Percentiles rank a stretch among this genome's conserved stretches.
phyloP scores from a whole-genome alignment of 2,329 filamentous ascomycete genomes.

The Microcyclosporella mali region DNA sequence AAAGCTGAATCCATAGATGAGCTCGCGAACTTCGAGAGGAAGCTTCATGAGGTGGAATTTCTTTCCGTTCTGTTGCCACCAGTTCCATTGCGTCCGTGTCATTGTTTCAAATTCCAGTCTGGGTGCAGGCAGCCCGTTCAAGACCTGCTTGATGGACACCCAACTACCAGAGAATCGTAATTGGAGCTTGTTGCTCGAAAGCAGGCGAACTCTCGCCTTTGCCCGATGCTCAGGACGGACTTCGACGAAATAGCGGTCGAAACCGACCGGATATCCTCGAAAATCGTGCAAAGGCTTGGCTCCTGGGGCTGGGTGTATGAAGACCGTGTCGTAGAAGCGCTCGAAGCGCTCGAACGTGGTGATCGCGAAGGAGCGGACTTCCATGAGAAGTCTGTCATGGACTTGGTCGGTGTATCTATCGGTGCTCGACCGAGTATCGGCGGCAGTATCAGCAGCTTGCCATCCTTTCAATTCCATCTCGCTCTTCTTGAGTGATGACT shows the following conservation, averaged over 20 bases:
- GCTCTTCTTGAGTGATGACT: background rate
- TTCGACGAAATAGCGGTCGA: background rate
- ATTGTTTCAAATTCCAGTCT: background rate
- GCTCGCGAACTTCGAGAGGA: constrained; percentile 22
- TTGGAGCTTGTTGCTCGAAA: background rate
- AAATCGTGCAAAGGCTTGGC: background rate
- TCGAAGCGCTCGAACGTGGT: background rate
- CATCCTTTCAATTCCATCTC: background rate
- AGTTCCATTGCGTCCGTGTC: constrained; percentile 11
- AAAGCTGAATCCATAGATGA: constrained; percentile 16
- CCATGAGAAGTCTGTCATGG: background rate
- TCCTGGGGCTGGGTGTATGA: background rate
- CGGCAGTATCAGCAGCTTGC: background rate
- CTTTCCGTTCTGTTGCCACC: constrained; percentile 7
- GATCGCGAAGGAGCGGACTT: no score
- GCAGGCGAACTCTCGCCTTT: background rate
- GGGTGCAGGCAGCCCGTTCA: background rate
- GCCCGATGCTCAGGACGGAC: background rate
- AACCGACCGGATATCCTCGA: background rate
- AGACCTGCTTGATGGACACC: background rate
- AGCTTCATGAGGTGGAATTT: constrained; percentile 13
- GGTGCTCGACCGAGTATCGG: background rate
- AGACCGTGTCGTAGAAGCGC: background rate
- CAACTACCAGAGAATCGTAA: background rate
- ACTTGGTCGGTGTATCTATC: background rate